These are phyloP conservation scores for Zea mays DNA, from an alignment of 176 grass and related monocot genomes.

Conservation along the genomic window DNA sequence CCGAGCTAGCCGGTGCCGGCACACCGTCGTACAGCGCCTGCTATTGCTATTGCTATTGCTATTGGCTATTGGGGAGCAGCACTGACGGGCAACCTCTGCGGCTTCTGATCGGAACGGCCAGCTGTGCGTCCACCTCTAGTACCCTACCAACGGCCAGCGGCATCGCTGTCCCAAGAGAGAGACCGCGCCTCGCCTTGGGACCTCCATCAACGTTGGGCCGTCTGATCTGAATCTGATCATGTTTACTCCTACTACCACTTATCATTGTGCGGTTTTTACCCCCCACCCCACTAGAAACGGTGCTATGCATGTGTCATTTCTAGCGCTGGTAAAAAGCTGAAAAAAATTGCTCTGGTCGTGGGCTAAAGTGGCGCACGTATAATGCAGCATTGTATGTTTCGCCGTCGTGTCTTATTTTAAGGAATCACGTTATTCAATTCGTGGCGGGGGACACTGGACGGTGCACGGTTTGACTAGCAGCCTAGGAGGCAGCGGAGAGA, in stretches of 20 bases:
- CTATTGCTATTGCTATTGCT: neutral
- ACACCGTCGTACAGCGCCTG: neutral
- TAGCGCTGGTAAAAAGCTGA: no score
- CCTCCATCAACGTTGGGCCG: neutral
- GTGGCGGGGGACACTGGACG: no score
- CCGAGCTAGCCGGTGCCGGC: neutral
- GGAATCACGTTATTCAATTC: no score
- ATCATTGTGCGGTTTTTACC: neutral
- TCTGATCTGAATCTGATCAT: neutral
- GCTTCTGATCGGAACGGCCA: neutral
- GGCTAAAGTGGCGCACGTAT: no score
- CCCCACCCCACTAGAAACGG: no score
- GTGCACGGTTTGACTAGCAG: no score
- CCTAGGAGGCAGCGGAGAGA: no score
- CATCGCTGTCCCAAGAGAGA: slow-evolving; percentile 9
- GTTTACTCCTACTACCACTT: no score
- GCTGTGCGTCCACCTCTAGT: neutral
- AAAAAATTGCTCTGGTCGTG: no score
- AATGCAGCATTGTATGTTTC: no score
- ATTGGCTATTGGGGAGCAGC: neutral
- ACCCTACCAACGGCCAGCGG: neutral
- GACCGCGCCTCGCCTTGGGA: neutral
- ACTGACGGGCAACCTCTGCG: neutral
- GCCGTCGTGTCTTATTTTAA: no score
- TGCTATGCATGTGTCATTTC: no score